Evolutionary conservation across 108 stramenopile genomes (phyloP).

Genomic region (Nannochloropsis granulata): DNA sequence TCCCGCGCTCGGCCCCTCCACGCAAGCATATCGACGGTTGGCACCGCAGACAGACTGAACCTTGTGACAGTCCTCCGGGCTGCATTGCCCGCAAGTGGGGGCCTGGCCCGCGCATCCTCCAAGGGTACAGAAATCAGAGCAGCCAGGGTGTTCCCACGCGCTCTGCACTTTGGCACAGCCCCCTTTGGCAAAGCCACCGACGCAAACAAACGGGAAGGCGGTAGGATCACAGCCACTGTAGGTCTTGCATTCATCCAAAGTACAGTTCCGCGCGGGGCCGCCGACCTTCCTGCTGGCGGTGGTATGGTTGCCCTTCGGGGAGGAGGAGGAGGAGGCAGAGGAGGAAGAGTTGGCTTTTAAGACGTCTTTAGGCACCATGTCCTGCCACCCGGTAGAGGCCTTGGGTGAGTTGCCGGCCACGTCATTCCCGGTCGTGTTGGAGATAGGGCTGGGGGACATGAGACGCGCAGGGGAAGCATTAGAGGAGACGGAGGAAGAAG

Average conservation of each 20-base stretch:
- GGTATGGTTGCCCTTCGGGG: background rate
- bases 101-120: background rate
- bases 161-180: background rate
- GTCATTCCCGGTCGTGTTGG: background rate
- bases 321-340: background rate
- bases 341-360: background rate
- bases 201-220: background rate
- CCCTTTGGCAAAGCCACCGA: background rate
- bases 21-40: background rate
- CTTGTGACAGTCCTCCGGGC: background rate
- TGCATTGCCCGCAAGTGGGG: background rate
- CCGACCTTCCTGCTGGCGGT: background rate
- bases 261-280: background rate
- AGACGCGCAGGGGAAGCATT: no score
- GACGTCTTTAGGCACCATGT: background rate
- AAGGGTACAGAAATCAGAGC: background rate
- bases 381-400: background rate
- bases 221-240: background rate
- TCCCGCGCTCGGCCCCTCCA: background rate
- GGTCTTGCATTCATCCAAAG: background rate
- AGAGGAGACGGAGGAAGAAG: no score
- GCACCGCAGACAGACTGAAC: background rate
- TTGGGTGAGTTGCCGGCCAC: background rate
- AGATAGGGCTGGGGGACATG: background rate
- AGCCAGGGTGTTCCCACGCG: background rate